phyloP scores from a whole-genome alignment of 2,329 filamentous ascomycete genomes.

The Lithohypha guttulata region DNA sequence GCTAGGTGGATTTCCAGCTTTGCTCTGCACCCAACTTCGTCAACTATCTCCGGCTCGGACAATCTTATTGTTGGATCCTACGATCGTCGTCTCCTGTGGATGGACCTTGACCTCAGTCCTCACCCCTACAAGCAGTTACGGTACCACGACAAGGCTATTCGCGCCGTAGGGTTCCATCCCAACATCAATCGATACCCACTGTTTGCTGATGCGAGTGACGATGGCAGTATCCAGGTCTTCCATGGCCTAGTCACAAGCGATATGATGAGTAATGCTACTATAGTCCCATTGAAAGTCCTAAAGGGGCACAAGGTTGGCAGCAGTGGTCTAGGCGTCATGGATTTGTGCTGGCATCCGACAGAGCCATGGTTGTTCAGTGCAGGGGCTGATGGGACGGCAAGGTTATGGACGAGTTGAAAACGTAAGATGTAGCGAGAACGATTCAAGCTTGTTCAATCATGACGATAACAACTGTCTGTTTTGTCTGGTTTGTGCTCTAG shows the following conservation, averaged over 20 bases:
- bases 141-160: slow-evolving; percentile 86
- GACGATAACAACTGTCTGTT: no score
- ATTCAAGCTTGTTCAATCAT: no score
- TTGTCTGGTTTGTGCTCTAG: no score
- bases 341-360: slow-evolving; percentile 88
- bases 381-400: slow-evolving; percentile 83
- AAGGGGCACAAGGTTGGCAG: slow-evolving; percentile 72
- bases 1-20: slow-evolving; percentile 91
- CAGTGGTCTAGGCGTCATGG: slow-evolving; percentile 77
- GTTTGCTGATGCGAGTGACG: slow-evolving; percentile 90
- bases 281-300: slow-evolving; percentile 90
- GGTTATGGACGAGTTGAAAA: slow-evolving; percentile 58
- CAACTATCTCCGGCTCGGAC: slow-evolving; percentile 81
- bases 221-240: slow-evolving; percentile 90
- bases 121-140: slow-evolving; percentile 93
- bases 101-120: slow-evolving; percentile 83
- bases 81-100: slow-evolving; percentile 88
- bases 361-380: slow-evolving; percentile 93
- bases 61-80: slow-evolving; percentile 93
- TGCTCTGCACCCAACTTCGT: slow-evolving; percentile 75
- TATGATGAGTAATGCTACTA: slow-evolving; percentile 89
- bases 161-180: slow-evolving; percentile 77
- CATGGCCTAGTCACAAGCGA: slow-evolving; percentile 92
- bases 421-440: no score
- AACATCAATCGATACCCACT: slow-evolving; percentile 59